Conservation (phyloP, 2,329 filamentous ascomycete genomes). For the Helicocarpus griseus region DNA sequence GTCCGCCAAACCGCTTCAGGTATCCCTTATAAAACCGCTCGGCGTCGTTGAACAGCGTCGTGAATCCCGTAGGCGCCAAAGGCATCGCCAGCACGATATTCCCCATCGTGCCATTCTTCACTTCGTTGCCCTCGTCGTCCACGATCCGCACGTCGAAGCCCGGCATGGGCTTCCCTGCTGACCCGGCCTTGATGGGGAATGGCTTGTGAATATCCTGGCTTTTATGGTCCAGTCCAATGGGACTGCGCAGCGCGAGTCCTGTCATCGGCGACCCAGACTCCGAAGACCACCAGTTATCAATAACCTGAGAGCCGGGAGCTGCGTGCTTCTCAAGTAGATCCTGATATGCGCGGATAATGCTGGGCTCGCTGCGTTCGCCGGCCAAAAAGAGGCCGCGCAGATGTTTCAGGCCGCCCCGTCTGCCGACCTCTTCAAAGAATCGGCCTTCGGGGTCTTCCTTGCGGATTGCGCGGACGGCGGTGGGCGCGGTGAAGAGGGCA, state of each 20-base stretch:
- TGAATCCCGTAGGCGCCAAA: conserved; percentile 75
- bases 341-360: conserved; percentile 74
- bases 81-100: conserved; percentile 83
- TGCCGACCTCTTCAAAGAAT: conserved; percentile 53
- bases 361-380: conserved; percentile 80
- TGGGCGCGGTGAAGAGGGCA: conserved; percentile 76
- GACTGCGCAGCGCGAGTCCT: conserved; percentile 54
- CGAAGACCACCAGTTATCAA: conserved; percentile 68
- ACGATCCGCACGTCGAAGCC: conserved; percentile 83
- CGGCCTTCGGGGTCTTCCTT: conserved; percentile 71
- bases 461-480: conserved; percentile 74
- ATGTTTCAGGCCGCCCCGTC: conserved; percentile 59
- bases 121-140: conserved; percentile 65
- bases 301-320: conserved; percentile 51
- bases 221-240: conserved; percentile 47
- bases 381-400: conserved; percentile 73
- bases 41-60: conserved; percentile 76
- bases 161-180: conserved; percentile 82
- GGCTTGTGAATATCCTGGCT: conserved; percentile 35
- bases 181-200: conserved; percentile 65
- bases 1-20: conserved; percentile 67
- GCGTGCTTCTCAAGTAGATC: conserved; percentile 58
- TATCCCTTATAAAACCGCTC: conserved; percentile 80
- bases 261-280: conserved; percentile 62
- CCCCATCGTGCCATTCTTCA: conserved; percentile 67